Conservation (phyloP, 805 yeast genomes). For the Brettanomyces nanus region DNA sequence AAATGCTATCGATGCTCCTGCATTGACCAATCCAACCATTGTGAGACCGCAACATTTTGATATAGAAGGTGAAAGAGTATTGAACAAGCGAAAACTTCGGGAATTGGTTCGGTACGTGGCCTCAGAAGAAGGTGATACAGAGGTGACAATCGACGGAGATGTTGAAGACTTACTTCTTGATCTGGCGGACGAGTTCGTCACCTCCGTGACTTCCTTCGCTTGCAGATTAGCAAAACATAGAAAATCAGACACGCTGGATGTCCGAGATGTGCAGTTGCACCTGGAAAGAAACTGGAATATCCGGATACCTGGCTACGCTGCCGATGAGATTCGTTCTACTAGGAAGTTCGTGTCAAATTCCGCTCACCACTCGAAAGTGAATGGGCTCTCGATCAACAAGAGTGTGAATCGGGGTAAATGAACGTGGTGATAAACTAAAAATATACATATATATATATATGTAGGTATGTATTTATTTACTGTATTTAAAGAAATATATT, state of each 20-base stretch:
- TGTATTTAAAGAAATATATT: not conserved
- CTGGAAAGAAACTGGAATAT: slow-evolving; percentile 93
- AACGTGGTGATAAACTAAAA: too few species aligned
- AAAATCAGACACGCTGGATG: slow-evolving; percentile 78
- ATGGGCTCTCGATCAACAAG: slow-evolving; percentile 59
- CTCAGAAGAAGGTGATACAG: slow-evolving; percentile 85
- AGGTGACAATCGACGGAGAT: slow-evolving; percentile 87
- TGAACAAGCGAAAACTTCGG: slow-evolving; percentile 81
- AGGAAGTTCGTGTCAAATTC: slow-evolving; percentile 64
- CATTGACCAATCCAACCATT: slow-evolving; percentile 68
- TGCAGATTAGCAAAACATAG: slow-evolving; percentile 94
- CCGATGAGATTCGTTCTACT: slow-evolving; percentile 79
- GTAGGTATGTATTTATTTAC: not conserved
- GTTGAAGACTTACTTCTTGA: slow-evolving; percentile 87
- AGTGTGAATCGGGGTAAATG: slow-evolving; percentile 43
- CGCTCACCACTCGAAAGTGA: slow-evolving; percentile 56
- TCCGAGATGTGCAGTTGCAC: slow-evolving; percentile 84
- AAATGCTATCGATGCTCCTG: slow-evolving; percentile 60
- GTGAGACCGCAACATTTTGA: slow-evolving; percentile 76
- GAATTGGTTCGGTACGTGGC: slow-evolving; percentile 82
- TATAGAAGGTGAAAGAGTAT: slow-evolving; percentile 69
- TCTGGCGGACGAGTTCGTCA: slow-evolving; percentile 91
- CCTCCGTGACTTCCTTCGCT: slow-evolving; percentile 86
- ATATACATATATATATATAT: not conserved
- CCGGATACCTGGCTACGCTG: slow-evolving; percentile 84